Evolutionary conservation across 2,329 filamentous ascomycete genomes (phyloP), one percentile per base, ranked within the genome.

Genomic region (Venturia asperata): DNA sequence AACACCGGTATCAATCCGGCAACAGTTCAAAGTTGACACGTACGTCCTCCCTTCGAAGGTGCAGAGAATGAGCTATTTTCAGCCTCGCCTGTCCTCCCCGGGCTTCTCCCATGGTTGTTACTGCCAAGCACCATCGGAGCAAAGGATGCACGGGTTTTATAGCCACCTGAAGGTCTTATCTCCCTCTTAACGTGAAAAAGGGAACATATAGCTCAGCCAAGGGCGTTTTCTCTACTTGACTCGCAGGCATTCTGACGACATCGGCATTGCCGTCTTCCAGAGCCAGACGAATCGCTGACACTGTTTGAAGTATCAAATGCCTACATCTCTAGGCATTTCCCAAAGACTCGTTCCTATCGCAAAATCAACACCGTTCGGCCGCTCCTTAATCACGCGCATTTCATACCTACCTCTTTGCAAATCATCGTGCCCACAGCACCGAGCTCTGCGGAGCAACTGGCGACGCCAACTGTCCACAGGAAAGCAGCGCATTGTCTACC

Each of bases 401-500:
- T 15, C 52, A 58, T 37, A 58, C 52, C 52, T 37, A 9, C 30
- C 52, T 58, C 30, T 21, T 3, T 17, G 52, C 30, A n/a, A 1
- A 37, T 58, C 52, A n/a, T 21, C 52, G 52, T 58, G 52, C 52
- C 30, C 30, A 27, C 30, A 37, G 17, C 30, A 58, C 52, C 30
- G 37, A 58, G 52, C 52, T 58, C 52, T 58, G 10, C 52, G 52
- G 52, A 37, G 27, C 52, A n/a, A 15, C 30, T 34, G 52, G 52
- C 30, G 52, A n/a, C 27, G 17, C 27, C 52, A 37, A 58, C 21
- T 58, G 19, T 9, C 30, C 30, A 39, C 30, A n/a, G 27, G 27
- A 37, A 58, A 37, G 52, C 52, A 58, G 52, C 52, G 27, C 30
- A 37, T 43, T 24, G 37, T 62, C 60, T 47, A 11, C 39, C 60